Conservation (phyloP, 2,329 filamentous ascomycete species). For the Periconia macrospinosa region DNA sequence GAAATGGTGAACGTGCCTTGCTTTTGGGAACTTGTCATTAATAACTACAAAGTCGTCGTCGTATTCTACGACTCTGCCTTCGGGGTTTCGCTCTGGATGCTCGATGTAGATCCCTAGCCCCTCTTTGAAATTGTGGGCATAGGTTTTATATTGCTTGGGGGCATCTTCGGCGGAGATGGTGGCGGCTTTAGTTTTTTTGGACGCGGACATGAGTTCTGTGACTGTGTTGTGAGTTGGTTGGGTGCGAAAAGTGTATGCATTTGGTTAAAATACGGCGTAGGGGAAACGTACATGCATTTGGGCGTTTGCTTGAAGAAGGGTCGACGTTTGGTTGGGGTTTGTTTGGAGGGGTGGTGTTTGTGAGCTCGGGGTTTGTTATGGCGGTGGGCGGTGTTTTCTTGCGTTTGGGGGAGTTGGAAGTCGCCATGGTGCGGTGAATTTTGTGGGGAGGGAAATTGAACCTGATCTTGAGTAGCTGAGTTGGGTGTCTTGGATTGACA, state of each 20-base stretch:
- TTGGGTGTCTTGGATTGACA: neutral
- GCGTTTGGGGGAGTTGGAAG: slow-evolving; percentile 8
- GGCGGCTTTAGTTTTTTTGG: slow-evolving; percentile 42
- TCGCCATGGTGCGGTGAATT: neutral
- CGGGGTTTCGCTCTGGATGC: slow-evolving; percentile 62
- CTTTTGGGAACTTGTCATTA: slow-evolving; percentile 83
- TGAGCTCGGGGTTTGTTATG: slow-evolving; percentile 25
- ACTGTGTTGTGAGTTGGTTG: slow-evolving; percentile 39
- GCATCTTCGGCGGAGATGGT: neutral
- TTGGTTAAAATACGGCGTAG: neutral
- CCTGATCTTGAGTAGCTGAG: neutral
- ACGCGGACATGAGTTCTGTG: slow-evolving; percentile 49
- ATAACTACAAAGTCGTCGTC: slow-evolving; percentile 74
- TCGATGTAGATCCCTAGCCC: slow-evolving; percentile 69
- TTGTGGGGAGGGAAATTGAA: neutral
- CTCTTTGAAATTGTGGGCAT: slow-evolving; percentile 44
- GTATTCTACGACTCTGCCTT: slow-evolving; percentile 65
- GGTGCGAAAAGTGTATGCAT: slow-evolving; percentile 2
- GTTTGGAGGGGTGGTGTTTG: slow-evolving; percentile 13
- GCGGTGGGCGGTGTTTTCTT: slow-evolving; percentile 9
- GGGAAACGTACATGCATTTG: slow-evolving; percentile 48
- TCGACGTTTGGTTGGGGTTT: slow-evolving; percentile 2
- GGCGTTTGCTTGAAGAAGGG: slow-evolving; percentile 22
- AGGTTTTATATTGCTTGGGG: neutral
- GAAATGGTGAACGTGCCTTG: slow-evolving; percentile 18